Percentiles rank a stretch among this genome's conserved stretches.
phyloP scores from a whole-genome alignment of 225 moss, liverwort and hornwort genomes.

The Polytrichum formosum region DNA sequence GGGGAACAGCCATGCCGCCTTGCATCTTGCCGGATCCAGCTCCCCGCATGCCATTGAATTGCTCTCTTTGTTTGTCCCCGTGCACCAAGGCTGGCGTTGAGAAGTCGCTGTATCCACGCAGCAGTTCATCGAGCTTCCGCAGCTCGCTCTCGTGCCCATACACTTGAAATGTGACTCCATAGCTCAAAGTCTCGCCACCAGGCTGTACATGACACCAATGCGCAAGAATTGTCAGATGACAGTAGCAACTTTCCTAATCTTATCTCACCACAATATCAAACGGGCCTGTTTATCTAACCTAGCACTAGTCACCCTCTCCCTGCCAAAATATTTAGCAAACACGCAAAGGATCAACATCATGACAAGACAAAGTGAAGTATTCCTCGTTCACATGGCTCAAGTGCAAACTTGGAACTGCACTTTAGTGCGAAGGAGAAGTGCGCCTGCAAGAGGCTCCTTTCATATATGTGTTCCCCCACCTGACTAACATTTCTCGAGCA shows the following conservation, averaged over 20 bases:
- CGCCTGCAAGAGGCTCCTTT: no score
- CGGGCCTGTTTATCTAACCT: not conserved
- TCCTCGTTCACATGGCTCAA: not conserved
- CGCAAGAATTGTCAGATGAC: not conserved
- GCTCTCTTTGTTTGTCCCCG: constrained; percentile 31
- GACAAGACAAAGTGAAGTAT: not conserved
- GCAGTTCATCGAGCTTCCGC: constrained; percentile 42
- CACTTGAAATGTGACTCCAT: constrained; percentile 74
- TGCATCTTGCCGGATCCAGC: constrained; percentile 7
- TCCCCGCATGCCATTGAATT: constrained; percentile 2
- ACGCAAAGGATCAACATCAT: not conserved
- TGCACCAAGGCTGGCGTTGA: constrained; percentile 65
- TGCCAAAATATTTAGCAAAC: not conserved
- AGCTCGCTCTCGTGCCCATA: constrained; percentile 34
- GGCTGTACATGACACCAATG: constrained; percentile 6
- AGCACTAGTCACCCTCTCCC: not conserved
- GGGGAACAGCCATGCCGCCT: constrained; percentile 60
- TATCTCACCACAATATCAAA: no score
- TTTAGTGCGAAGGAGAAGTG: no score
- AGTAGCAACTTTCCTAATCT: not conserved
- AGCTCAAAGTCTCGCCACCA: constrained; percentile 48
- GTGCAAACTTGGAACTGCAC: no score
- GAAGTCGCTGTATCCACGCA: constrained; percentile 62
- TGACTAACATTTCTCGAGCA: no score
- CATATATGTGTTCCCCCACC: no score